Conservation (phyloP, 441 rosid genomes). For the Corymbia calophylla region DNA sequence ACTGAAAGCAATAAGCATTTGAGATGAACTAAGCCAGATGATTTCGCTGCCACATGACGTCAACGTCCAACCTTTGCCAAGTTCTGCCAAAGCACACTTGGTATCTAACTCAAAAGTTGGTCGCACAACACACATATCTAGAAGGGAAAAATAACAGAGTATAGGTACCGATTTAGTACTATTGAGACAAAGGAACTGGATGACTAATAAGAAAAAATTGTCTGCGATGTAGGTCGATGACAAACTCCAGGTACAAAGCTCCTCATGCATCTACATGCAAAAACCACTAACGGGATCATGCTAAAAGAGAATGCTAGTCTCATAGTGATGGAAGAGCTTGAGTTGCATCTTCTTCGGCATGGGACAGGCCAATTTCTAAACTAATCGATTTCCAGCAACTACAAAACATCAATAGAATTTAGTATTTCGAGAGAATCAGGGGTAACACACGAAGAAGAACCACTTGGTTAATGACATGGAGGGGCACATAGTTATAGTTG, state of each 20-base stretch:
- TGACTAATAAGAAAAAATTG: background rate
- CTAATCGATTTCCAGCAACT: background rate
- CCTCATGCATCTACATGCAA: background rate
- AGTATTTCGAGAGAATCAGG: too few species aligned
- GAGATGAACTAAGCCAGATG: background rate
- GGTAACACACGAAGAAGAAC: too few species aligned
- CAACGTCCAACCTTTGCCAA: background rate
- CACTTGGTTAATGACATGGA: too few species aligned
- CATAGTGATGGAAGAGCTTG: background rate
- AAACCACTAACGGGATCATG: background rate
- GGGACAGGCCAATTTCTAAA: background rate
- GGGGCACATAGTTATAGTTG: background rate
- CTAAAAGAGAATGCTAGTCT: background rate
- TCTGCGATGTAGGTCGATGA: background rate
- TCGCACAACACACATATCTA: fast-evolving
- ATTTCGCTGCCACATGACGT: background rate
- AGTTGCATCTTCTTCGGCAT: background rate
- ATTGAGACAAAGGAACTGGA: background rate
- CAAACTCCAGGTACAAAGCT: background rate
- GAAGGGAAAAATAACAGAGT: background rate
- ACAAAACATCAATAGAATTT: background rate
- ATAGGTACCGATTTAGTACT: background rate
- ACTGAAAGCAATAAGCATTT: background rate
- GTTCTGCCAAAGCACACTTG: background rate
- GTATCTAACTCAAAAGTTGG: background rate